Evolutionary conservation across 2,329 filamentous ascomycete genomes (phyloP), one percentile per base, ranked within the genome.

Genomic region (Albophoma yamanashiensis): DNA sequence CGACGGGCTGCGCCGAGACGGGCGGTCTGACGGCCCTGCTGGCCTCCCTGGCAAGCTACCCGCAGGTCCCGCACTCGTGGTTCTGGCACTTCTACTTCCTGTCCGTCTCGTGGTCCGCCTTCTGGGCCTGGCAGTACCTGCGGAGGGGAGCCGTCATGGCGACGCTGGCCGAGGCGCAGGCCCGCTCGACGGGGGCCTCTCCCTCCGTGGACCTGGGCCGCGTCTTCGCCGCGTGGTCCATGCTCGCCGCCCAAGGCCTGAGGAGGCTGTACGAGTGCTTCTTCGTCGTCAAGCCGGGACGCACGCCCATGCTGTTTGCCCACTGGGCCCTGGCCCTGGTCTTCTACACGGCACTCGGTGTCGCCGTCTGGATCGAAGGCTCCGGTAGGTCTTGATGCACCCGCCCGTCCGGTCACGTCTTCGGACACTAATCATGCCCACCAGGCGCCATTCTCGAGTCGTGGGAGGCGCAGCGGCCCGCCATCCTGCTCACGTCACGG

Each of bases 41-140:
- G 11, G 66, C 67, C 58, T 66, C 66, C 58, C 50, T 76, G 39
- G 65, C 68, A 27, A 62, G 68, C 50, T 64, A 64, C 57, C 74
- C 75, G 65, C 83, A 84, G 69, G 88, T 97, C 42, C 92, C 93
- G 27, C 94, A 97, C 75, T 82, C 82, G 63, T 97, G 90, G 86
- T 97, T 97, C 73, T 82, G 81, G 52, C 89, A 94, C 67, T 97
- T 96, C 75, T 97, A 99, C 72, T 69, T 89, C 58, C 71, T 86
- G 42, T 93, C 90, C 4, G 75, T 92, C 5, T 69, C 77, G 2
- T 86, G 84, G 61, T 92, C 90, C 0, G 67, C 84, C 5, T 89
- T 92, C 71, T 97, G 92, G 91, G 82, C 80, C 0, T 73, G 75
- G 65, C 87, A 92, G 71, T 82, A 89, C 59, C 64, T 82, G 31